Conservation (phyloP, 1,284 basidiomycete species). For the Ganoderma sinense region DNA sequence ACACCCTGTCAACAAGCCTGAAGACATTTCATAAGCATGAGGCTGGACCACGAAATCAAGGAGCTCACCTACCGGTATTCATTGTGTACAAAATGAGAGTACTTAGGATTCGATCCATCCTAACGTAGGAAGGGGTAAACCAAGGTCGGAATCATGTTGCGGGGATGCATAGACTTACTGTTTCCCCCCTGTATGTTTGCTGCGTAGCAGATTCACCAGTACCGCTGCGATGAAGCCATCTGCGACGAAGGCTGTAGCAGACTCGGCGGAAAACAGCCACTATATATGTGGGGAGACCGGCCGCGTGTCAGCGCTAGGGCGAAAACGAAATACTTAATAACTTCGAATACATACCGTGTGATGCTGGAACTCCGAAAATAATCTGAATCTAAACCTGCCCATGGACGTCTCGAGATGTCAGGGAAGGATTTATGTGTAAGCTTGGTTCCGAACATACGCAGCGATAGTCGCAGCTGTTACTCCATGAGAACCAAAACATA, state of each 20-base stretch:
- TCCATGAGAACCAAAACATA: background rate
- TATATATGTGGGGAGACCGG: background rate
- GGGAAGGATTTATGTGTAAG: background rate
- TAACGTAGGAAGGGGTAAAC: no score
- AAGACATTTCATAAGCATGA: background rate
- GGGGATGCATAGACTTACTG: no score
- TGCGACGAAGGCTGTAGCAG: constrained; percentile 7
- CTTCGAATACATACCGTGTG: background rate
- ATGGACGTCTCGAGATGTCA: no score
- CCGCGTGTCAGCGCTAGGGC: background rate
- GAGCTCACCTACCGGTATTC: constrained; percentile 14
- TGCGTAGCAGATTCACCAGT: constrained; percentile 6
- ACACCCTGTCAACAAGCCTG: constrained; percentile 22
- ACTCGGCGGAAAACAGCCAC: constrained; percentile 14
- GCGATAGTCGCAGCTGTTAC: background rate
- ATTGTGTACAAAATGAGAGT: constrained; percentile 15
- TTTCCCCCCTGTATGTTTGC: constrained; percentile 4
- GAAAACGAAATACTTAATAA: background rate
- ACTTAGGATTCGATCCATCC: constrained; percentile 15
- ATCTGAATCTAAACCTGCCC: background rate
- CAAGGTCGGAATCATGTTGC: no score
- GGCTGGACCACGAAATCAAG: accelerated
- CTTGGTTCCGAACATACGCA: background rate
- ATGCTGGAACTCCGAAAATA: background rate
- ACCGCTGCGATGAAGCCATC: constrained; percentile 8